Conservation (phyloP, 805 yeast genomes). For the Jamesozyma spencerorum region DNA sequence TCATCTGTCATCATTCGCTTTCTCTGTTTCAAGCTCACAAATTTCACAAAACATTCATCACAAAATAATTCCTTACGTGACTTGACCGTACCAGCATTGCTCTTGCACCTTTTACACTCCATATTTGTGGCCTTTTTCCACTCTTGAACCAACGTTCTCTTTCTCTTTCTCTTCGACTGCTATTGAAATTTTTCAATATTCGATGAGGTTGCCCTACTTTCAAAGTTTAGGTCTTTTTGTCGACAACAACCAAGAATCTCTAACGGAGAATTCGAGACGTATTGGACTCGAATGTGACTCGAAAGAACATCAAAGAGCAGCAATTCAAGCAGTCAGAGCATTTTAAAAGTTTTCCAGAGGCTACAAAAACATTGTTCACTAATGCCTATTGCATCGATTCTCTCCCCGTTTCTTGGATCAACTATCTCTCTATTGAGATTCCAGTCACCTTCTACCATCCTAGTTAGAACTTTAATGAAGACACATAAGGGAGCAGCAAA, state of each 20-base stretch:
- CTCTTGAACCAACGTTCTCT: too few species aligned
- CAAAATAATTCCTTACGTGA: slow-evolving; percentile 30
- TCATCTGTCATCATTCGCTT: slow-evolving; percentile 61
- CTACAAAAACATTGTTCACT: too few species aligned
- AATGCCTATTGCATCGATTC: neutral
- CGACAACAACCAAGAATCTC: too few species aligned
- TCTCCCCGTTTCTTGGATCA: slow-evolving; percentile 2
- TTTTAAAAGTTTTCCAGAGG: too few species aligned
- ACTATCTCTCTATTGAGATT: slow-evolving; percentile 3
- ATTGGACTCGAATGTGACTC: too few species aligned
- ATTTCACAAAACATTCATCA: slow-evolving; percentile 53
- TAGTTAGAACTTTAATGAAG: slow-evolving; percentile 42
- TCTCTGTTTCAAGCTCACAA: slow-evolving; percentile 70
- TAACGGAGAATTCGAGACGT: too few species aligned
- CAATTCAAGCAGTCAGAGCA: too few species aligned
- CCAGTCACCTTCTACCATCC: slow-evolving; percentile 11
- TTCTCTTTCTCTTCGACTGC: too few species aligned
- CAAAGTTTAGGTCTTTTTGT: too few species aligned
- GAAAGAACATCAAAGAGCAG: too few species aligned
- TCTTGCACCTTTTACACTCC: slow-evolving; percentile 21
- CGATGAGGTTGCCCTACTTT: too few species aligned
- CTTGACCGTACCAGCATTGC: slow-evolving; percentile 11
- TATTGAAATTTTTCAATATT: too few species aligned
- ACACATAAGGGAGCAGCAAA: slow-evolving; percentile 83
- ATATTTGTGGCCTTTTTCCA: neutral